Percentiles rank a stretch among this genome's conserved stretches.
Evolutionary conservation across 345 rosid genomes (phyloP).

Genomic region (Rhizophora apiculata): DNA sequence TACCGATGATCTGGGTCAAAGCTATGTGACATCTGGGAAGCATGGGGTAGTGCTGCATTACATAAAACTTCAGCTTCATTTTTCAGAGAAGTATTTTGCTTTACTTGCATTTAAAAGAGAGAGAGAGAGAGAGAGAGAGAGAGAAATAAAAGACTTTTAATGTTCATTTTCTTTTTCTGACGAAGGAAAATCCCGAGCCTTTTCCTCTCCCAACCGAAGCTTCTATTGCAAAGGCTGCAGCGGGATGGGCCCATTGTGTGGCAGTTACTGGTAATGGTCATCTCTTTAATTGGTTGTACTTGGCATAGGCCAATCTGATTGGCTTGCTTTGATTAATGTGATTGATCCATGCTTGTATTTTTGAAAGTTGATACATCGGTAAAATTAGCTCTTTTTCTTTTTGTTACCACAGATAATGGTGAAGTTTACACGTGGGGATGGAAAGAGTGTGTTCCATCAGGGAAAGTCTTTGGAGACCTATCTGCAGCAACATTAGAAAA

Average conservation of each 20-base stretch:
- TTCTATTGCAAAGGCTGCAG: conserved; percentile 65
- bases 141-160: conserved; percentile 1
- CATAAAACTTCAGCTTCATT: conserved; percentile 8
- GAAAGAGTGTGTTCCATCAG: conserved; percentile 97
- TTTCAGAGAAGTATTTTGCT: neutral
- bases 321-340: conserved; percentile 2
- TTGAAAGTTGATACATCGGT: neutral
- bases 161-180: conserved; percentile 7
- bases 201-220: conserved; percentile 87
- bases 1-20: conserved; percentile 95
- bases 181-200: conserved; percentile 87
- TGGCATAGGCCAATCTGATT: conserved; percentile 3
- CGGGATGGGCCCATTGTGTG: conserved; percentile 98
- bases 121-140: neutral
- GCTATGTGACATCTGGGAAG: conserved; percentile 94
- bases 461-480: conserved; percentile 63
- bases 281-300: neutral
- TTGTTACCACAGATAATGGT: conserved; percentile 48
- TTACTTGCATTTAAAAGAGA: neutral
- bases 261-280: conserved; percentile 70
- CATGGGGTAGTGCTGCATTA: conserved; percentile 62
- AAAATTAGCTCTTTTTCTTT: conserved; percentile 1
- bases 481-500: conserved; percentile 37
- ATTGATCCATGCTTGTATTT: conserved; percentile 4
- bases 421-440: conserved; percentile 99